A percentile compares a stretch with the other conserved stretches of the same genome.
phyloP scores from a whole-genome alignment of 1,139 yeast genomes.

The Saccharomycopsis hybrid region DNA sequence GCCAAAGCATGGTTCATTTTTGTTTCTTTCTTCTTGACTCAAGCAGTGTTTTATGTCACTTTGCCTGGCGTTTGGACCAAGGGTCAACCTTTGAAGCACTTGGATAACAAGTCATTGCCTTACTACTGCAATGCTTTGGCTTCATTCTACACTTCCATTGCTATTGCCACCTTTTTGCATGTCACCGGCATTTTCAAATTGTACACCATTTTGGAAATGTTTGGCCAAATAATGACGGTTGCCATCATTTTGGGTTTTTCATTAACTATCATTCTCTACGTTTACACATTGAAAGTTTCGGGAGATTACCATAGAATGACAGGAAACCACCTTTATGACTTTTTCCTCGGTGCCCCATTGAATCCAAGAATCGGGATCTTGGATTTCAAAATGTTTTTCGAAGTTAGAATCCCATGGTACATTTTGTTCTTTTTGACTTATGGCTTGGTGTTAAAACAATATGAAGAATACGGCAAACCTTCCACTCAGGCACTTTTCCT shows the following conservation, averaged over 20 bases:
- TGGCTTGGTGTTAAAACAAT: constrained; percentile 72
- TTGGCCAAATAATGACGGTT: constrained; percentile 89
- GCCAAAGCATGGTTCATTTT: constrained; percentile 62
- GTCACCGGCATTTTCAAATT: constrained; percentile 66
- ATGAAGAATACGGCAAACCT: constrained; percentile 72
- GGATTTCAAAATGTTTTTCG: constrained; percentile 73
- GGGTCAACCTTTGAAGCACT: constrained; percentile 85
- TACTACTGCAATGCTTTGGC: constrained; percentile 90
- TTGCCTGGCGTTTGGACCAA: constrained; percentile 93
- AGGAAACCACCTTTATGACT: constrained; percentile 83
- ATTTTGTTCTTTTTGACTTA: constrained; percentile 73
- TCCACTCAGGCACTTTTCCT: constrained; percentile 71
- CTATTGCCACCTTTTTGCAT: constrained; percentile 55
- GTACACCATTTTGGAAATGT: constrained; percentile 67
- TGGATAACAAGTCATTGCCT: constrained; percentile 73
- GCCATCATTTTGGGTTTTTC: constrained; percentile 74
- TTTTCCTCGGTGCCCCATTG: constrained; percentile 95
- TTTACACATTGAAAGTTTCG: constrained; percentile 57
- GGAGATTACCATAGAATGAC: constrained; percentile 84
- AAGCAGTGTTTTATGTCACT: constrained; percentile 70
- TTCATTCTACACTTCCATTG: constrained; percentile 68
- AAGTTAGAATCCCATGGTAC: constrained; percentile 96
- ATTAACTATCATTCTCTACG: constrained; percentile 56
- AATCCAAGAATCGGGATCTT: constrained; percentile 91
- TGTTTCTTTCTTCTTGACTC: constrained; percentile 62